phyloP scores from a whole-genome alignment of 2,329 filamentous ascomycete genomes.

The Dothidotthia symphoricarpi region DNA sequence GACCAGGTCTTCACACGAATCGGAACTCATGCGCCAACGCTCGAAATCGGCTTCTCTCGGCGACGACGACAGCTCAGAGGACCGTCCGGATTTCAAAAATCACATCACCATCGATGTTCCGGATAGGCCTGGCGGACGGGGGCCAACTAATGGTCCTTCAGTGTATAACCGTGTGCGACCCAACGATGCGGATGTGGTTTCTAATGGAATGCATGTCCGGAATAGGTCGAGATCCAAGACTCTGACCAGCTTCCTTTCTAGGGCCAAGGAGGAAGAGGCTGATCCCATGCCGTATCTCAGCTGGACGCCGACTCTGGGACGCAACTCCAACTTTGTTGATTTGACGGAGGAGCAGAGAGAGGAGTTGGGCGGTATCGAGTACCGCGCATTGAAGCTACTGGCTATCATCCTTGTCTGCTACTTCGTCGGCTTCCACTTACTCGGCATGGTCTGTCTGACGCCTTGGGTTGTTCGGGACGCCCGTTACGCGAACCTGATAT shows the following conservation, averaged over 20 bases:
- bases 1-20: conserved; percentile 26
- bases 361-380: conserved; percentile 94
- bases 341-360: conserved; percentile 88
- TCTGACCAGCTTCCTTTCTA: conserved; percentile 59
- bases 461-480: conserved; percentile 73
- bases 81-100: conserved; percentile 46
- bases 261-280: conserved; percentile 49
- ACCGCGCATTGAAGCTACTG: conserved; percentile 83
- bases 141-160: conserved; percentile 32
- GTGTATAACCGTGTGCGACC: conserved; percentile 23
- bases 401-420: conserved; percentile 74
- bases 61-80: conserved; percentile 29
- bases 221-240: conserved; percentile 50
- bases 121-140: conserved; percentile 36
- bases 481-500: conserved; percentile 62
- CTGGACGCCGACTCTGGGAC: conserved; percentile 86
- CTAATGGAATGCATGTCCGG: conserved; percentile 20
- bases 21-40: conserved; percentile 15
- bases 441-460: conserved; percentile 70
- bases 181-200: conserved; percentile 13
- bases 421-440: conserved; percentile 77
- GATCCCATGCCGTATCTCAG: conserved; percentile 83
- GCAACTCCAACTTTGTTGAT: conserved; percentile 90
- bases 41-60: conserved; percentile 30
- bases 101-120: conserved; percentile 70